Base-by-base conservation (phyloP, 352 stramenopile species). In the Pseudoperonospora humuli region DNA sequence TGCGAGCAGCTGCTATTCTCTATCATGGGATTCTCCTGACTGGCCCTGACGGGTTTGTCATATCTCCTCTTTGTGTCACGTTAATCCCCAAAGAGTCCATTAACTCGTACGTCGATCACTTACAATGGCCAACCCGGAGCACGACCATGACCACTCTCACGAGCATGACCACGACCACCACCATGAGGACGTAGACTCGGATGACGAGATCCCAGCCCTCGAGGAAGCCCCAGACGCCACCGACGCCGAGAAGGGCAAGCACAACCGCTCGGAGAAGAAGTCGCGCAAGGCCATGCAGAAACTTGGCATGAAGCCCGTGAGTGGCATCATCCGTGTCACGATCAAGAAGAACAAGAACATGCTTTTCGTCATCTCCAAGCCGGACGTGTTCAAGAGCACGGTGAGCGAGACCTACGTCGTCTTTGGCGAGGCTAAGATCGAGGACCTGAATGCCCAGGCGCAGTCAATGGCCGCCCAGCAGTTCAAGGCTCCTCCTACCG, bases 221-320 rank as follows among this genome's bases (percentile, higher is more conserved):
- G 79, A 89, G 54, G 71, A 90, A 50, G 75, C 72, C 10, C 61
- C 71, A 48, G 75, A 84, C 47, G 81, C 57, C 24, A 60, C 64
- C 25, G 78, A 79, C 28, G 79, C 67, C 50, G 75, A 81, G 60
- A 69, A 71, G 17, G 76, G 81, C 67, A 90, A 93, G 67, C 87
- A 96, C 66, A 98, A 98, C 78, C 88, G 95, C 51, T 87, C 91
- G 53, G 96, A 99, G 76, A 98, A 98, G 81, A 99, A 99, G 76
- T 88, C 92, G 34, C 91, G 95, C 59, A 99, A 99, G 79, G 94
- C 95, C 42, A 98, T 99, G 86, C 86, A 97, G 66, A 99, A 99
- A 83, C 84, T 99, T 33, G 95, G 95, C 42, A 96, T 99, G 80
- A 97, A 97, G 60, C 77, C 85, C 21, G 86, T 99, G 35, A 71